Base-by-base conservation (phyloP, 208 protist species). In the Trypanosoma lewisi region DNA sequence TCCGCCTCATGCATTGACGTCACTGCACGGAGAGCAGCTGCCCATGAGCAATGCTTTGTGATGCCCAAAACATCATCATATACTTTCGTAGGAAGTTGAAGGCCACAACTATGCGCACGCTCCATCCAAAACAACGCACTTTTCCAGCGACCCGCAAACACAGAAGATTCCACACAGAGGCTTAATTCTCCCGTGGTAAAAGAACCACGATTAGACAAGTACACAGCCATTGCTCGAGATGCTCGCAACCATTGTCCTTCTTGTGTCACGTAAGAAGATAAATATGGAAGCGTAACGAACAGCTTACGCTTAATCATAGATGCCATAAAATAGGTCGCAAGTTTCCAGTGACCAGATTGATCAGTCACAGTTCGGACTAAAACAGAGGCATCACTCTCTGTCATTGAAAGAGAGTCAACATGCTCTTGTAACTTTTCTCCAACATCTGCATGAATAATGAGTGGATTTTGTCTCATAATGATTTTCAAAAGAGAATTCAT, bases 111-210 rank as follows among this genome's bases (percentile, higher is more conserved):
- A 58, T 87, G 78, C 8, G 82, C 80, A 2, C 87, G 83, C 51
- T 94, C 79, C 50, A 89, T 67, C 87, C 87, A 94, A 59, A 94
- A 94, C 34, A 94, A 71, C 14, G 83, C 87, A 58, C 82, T 87
- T 45, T 63, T 55, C 87, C 87, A 94, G 47, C 79, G 78, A 16
- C 82, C 83, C 7, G 74, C 52, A 34, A 77, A 64, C 27, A 89
- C 69, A 45, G 69, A 80, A 7, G 82, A 75, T 49, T 94, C 81
- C 0, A 94, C 68, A 52, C 87, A 87, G 41, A 91, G 60, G 6
- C 49, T 62, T 11, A 87, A 61, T 50, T 94, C 77, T 0, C 30
- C 57, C 14, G 44, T n/a, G 0, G 73, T 68, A 63, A 85, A 66
- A 37, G 66, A 25, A 12, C 60, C 59, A 19, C 81, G 75, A 39